Evolutionary conservation across 768 basidiomycete genomes (phyloP), one percentile per base, ranked within the genome.

Genomic region (Brasilioporus rufonigricans): DNA sequence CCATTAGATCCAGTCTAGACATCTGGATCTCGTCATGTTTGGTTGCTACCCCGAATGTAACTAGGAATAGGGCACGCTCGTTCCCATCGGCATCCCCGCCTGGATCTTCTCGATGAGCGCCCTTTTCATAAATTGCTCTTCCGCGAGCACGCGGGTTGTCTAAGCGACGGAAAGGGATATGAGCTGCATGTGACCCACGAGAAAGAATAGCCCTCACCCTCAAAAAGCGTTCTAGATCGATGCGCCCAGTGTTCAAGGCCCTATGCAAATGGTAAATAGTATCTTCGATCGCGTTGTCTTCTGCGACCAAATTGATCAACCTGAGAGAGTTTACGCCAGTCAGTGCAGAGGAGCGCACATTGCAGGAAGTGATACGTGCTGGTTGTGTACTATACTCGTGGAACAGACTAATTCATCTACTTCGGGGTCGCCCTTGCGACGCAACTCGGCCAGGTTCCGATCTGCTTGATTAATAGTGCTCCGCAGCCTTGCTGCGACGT

Each of bases 251-350:
- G 67, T 97, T 97, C 59, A 99, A 77, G 0, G 94, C 96, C 57
- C 94, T 82, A 60, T 95, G 93, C 44, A 99, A 81, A 70, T 98
- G 94, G 74, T 98, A 99, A 56, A 97, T 89, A 44, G 96, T 96
- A 70, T 98, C 97, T 73, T 98, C 96, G 67, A 98, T 94, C 1
- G 96, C 93, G 65, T 93, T 94, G 71, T 98, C 97, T 71, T 99
- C 97, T n/a, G 97, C 95, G n/a, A 98, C 88, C 27, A 98, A 80
- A 67, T 98, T 91, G 61, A 98, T 86, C 23, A 99, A 77, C 73
- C 96, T 98, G 67, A 46, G 31, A 23, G n/a, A 13, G n/a, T 13
- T 6, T 18, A 53, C 19, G 39, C 24, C 51, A 47, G 60, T 69
- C 36, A 72, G 68, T 38, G 26, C 40, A 45, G 10, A 32, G 14